Base-by-base conservation (phyloP, 2,329 filamentous ascomycete genomes). In the Colletotrichum cordylinicola region DNA sequence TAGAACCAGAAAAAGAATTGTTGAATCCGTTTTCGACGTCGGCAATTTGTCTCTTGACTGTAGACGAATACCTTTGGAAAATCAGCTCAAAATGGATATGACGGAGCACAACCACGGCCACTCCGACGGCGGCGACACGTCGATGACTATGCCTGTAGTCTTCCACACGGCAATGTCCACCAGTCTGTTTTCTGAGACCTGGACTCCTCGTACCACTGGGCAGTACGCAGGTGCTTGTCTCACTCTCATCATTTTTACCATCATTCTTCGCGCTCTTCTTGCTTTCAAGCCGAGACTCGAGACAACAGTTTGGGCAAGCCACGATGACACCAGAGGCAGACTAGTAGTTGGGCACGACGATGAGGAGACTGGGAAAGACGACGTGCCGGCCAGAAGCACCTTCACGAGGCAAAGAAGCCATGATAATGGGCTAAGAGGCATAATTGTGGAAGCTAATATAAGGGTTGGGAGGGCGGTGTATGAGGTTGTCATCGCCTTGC, bases 111-210 rank as follows among this genome's bases (percentile, higher is more conserved):
- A 48, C 18, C 33, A 35, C 55, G 3, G 43, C 60, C 39, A 69
- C 27, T 37, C 21, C 29, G 2, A 29, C 16, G 2, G 7, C 2
- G 43, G 43, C 43, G n/a, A 52, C 43, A 35, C 9, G 35, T 21
- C 67, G 1, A 67, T 39, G 43, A 35, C 48, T 13, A 75, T 67
- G 72, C 67, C 67, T 9, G 65, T 76, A 15, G 39, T 77, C 43
- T 77, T 75, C 35, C 75, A 77, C 27, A 70, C 60, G 29, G 43
- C 43, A 18, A 74, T 65, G 66, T 37, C 55, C 24, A 62, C 67
- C 31, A 16, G 67, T 35, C 35, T 70, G 15, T 43, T 70, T 13
- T 39, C 43, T 7, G 55, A 70, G 33, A 56, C 55, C 8, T 73
- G 71, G 71, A 64, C 56, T 0, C 67, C 21, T 15, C 64, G 12